Evolutionary conservation across 192 early-diverging fungal genomes (phyloP).

Genomic region (Coemansia sp.): DNA sequence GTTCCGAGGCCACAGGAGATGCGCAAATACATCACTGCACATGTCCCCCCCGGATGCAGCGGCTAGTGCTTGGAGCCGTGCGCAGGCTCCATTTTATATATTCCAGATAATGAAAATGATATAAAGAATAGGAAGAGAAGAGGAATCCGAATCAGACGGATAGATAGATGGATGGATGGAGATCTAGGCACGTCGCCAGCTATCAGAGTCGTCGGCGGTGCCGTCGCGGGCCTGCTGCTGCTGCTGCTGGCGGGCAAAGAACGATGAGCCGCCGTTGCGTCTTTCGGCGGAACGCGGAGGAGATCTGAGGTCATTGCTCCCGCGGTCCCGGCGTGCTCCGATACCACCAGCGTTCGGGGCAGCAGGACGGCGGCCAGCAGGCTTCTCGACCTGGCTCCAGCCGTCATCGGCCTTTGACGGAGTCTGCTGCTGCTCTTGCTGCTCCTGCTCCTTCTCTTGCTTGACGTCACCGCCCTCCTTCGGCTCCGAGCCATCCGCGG

Average conservation of each 20-base stretch:
- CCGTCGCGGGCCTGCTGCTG: neutral
- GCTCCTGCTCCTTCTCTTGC: too few species aligned
- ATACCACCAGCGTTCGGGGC: neutral
- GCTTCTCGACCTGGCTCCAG: constrained; percentile 43
- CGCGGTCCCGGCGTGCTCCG: neutral
- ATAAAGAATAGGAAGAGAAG: too few species aligned
- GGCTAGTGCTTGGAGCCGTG: too few species aligned
- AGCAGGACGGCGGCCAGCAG: constrained; percentile 4
- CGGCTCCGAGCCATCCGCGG: neutral
- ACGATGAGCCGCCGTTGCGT: constrained; percentile 16
- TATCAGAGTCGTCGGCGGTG: constrained; percentile 7
- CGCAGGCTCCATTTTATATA: too few species aligned
- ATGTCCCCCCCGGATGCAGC: too few species aligned
- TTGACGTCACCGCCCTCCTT: neutral
- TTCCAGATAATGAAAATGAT: too few species aligned
- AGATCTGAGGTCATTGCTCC: constrained; percentile 2
- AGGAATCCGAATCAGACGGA: neutral
- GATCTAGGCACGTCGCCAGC: constrained; percentile 31
- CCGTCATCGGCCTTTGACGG: constrained; percentile 1
- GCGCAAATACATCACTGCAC: too few species aligned
- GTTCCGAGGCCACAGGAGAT: too few species aligned
- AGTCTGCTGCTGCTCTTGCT: too few species aligned
- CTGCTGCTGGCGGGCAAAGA: constrained; percentile 18
- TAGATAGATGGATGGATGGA: neutral
- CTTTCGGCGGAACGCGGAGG: constrained; percentile 18